These are phyloP conservation scores for Rhododendron ovatum DNA, from an alignment of 148 eudicot genomes.

Conservation along the genomic window DNA sequence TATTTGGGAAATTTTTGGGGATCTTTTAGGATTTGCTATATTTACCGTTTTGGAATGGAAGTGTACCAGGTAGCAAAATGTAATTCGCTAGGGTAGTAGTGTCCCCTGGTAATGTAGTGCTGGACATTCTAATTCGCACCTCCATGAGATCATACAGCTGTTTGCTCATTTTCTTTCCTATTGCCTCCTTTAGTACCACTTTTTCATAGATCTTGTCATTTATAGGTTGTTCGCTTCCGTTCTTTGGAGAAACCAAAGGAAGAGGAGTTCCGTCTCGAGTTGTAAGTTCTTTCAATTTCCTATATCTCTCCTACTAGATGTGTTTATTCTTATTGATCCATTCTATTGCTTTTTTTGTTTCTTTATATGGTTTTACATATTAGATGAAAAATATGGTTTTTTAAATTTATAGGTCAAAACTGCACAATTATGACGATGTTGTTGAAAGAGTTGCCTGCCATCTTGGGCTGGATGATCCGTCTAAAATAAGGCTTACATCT, in stretches of 20 bases:
- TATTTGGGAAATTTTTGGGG: neutral
- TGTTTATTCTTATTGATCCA: neutral
- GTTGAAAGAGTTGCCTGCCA: constrained; percentile 23
- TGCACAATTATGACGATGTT: constrained; percentile 26
- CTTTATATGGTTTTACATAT: neutral
- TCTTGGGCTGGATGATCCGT: constrained; percentile 27
- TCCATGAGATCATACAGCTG: neutral
- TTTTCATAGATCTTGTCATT: neutral
- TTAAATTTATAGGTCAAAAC: constrained; percentile 22
- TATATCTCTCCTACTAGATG: neutral
- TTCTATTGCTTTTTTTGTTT: neutral
- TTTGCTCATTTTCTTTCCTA: neutral
- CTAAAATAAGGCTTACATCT: constrained; percentile 25
- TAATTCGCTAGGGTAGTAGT: neutral
- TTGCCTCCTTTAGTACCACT: neutral
- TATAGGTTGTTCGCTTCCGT: constrained; percentile 25
- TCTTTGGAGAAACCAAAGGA: constrained; percentile 30
- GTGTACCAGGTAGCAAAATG: neutral
- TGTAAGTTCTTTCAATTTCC: constrained; percentile 13
- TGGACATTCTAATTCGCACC: neutral
- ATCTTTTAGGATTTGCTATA: neutral
- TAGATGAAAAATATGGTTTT: neutral
- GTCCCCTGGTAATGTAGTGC: neutral
- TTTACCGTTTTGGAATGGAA: neutral
- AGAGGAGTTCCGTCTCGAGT: constrained; percentile 26